phyloP scores from a whole-genome alignment of 2,329 filamentous ascomycete genomes.

The Microcyclospora pomicola region DNA sequence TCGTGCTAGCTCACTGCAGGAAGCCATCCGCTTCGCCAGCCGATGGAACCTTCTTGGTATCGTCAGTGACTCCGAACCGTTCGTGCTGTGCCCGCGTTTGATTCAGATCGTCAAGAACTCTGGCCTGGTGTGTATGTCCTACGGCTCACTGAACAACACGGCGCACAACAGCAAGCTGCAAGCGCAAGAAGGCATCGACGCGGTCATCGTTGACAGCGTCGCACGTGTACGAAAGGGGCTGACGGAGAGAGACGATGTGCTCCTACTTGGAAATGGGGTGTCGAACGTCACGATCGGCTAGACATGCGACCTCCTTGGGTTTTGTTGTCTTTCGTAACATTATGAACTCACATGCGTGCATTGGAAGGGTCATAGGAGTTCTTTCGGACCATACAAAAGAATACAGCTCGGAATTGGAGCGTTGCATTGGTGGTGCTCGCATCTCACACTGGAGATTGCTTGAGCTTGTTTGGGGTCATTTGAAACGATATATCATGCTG shows the following conservation, averaged over 20 bases:
- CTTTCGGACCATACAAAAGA: too few species aligned
- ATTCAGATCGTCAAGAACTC: slow-evolving; percentile 90
- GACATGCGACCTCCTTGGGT: too few species aligned
- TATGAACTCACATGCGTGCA: too few species aligned
- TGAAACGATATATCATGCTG: too few species aligned
- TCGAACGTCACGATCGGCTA: too few species aligned
- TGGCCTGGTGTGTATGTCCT: slow-evolving; percentile 86
- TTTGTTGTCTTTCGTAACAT: too few species aligned
- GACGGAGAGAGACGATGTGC: slow-evolving; percentile 32
- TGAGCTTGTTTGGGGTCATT: too few species aligned
- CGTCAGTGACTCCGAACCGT: slow-evolving; percentile 73
- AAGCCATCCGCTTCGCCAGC: slow-evolving; percentile 86
- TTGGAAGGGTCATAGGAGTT: too few species aligned
- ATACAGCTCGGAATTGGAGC: too few species aligned
- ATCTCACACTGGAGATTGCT: too few species aligned
- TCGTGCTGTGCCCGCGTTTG: slow-evolving; percentile 77
- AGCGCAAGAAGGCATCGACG: slow-evolving; percentile 90
- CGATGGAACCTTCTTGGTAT: slow-evolving; percentile 91
- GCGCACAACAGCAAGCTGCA: slow-evolving; percentile 74
- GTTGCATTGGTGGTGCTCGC: too few species aligned
- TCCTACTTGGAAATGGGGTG: too few species aligned
- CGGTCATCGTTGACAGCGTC: slow-evolving; percentile 92
- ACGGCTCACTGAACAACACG: slow-evolving; percentile 84
- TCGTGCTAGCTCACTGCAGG: slow-evolving; percentile 78
- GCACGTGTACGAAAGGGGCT: slow-evolving; percentile 84